Percentiles rank a stretch among this genome's conserved stretches.
These are phyloP conservation scores for Rubia balearica DNA, from an alignment of 305 asterid genomes.

Conservation along the genomic window DNA sequence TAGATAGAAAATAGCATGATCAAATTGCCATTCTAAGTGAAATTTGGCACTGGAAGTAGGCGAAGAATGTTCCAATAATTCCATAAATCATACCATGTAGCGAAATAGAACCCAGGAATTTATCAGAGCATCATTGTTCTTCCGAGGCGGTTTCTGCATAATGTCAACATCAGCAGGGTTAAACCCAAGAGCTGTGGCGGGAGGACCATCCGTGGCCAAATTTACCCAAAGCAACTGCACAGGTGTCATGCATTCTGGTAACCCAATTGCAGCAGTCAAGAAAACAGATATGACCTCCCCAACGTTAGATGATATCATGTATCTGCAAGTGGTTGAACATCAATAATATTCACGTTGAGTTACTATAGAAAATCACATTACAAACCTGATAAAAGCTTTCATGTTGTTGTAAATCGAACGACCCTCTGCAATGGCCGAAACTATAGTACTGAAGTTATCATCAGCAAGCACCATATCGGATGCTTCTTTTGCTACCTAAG, in stretches of 20 bases:
- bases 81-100: slow-evolving; percentile 48
- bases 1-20: too few species aligned
- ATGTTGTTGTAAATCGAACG: slow-evolving; percentile 90
- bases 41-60: too few species aligned
- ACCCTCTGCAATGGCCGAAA: slow-evolving; percentile 84
- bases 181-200: slow-evolving; percentile 91
- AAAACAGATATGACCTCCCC: slow-evolving; percentile 92
- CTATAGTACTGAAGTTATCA: slow-evolving; percentile 91
- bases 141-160: slow-evolving; percentile 86
- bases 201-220: slow-evolving; percentile 94
- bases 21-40: too few species aligned
- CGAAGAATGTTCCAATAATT: slow-evolving; percentile 1
- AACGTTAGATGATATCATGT: slow-evolving; percentile 88
- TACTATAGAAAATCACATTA: not conserved
- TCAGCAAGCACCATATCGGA: slow-evolving; percentile 95
- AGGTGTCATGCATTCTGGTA: slow-evolving; percentile 85
- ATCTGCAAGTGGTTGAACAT: slow-evolving; percentile 36
- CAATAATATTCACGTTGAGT: slow-evolving; percentile 3
- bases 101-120: slow-evolving; percentile 77
- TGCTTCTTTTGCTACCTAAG: slow-evolving; percentile 86
- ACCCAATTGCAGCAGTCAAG: slow-evolving; percentile 75
- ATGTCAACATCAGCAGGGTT: slow-evolving; percentile 88
- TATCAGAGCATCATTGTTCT: slow-evolving; percentile 63
- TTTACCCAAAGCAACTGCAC: slow-evolving; percentile 96
- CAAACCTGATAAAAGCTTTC: slow-evolving; percentile 92